These are phyloP conservation scores for Vitis hybrid DNA, from an alignment of 177 flowering plant species.

Conservation along the genomic window DNA sequence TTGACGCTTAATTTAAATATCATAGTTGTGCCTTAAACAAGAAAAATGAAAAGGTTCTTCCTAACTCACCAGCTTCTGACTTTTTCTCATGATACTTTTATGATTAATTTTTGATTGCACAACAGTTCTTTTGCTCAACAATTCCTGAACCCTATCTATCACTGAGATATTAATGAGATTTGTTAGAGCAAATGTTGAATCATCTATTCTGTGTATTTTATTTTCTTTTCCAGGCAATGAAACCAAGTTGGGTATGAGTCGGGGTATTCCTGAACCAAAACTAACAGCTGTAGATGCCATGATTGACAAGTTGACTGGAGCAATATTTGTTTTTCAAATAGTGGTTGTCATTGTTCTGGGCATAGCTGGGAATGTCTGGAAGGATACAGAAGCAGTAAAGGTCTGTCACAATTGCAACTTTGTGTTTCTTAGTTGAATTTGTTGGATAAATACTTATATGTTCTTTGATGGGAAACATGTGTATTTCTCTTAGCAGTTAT, in stretches of 20 bases:
- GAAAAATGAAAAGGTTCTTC: not conserved
- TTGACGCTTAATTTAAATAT: too few relatives aligned
- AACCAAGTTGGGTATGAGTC: constrained; percentile 97
- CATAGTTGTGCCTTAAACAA: too few relatives aligned
- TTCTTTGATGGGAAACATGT: not conserved
- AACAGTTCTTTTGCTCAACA: not conserved
- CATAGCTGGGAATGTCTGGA: constrained; percentile 96
- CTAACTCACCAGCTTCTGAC: not conserved
- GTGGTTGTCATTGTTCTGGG: constrained; percentile 96
- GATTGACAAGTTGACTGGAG: constrained; percentile 98
- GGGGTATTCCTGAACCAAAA: constrained; percentile 95
- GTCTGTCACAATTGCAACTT: constrained; percentile 33
- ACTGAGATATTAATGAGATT: not conserved
- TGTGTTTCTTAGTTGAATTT: not conserved
- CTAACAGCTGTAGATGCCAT: constrained; percentile 95
- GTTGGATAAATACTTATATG: not conserved
- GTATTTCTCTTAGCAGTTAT: not conserved
- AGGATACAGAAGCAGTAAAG: constrained; percentile 95
- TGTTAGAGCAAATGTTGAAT: not conserved
- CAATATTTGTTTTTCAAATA: constrained; percentile 94
- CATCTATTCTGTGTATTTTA: not conserved
- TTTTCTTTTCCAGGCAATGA: constrained; percentile 68
- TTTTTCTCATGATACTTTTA: not conserved
- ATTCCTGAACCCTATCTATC: not conserved
- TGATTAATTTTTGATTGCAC: not conserved